Base-by-base conservation (phyloP, 1,139 yeast species). In the Arxiozyma bovina region DNA sequence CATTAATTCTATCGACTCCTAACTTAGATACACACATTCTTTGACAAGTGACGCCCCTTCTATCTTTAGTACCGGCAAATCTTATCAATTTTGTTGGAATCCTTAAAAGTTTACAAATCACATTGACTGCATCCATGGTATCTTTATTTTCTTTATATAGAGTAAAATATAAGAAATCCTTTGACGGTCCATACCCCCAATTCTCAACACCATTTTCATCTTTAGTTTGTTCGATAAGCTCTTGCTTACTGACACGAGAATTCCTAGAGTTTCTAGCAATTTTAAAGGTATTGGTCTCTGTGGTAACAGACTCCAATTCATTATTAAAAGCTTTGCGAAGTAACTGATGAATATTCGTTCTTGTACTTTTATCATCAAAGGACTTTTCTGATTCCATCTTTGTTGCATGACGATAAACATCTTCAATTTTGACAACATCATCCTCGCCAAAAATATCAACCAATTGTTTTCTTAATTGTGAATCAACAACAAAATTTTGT, bases 41-140 rank as follows among this genome's bases (percentile, higher is more conserved):
- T 71, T 93, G 99, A 54, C 90, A 89, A 1, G 99, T 94, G 25
- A 88, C 93, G 53, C 96, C 99, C 66, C 99, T 81, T 64, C 98
- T 81, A 70, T 93, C 99, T 66, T 93, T 93, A 4, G 99, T 94
- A 22, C 99, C 99, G 0, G 98, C 96, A 70, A 84, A 90, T 54
- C 87, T 77, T 44, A 93, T 77, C 42, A 75, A 69, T 61, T 84
- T 86, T 8, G 85, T 76, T 20, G 91, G 93, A 20, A 87, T 73
- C 58, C 91, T 79, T 61, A 93, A 74, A 60, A 87, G 79, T 65
- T 85, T 86, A 45, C 93, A 75, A 50, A 93, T 74, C 42, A 86
- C 73, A 34, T 83, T 79, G 0, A 95, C 94, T 9, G 88, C 91
- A 70, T 93, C 98, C 97, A 93, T 90, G 1, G 99, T 91, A 65